Evolutionary conservation across 768 basidiomycete species (phyloP).

Genomic region (Coprinopsis sp.): DNA sequence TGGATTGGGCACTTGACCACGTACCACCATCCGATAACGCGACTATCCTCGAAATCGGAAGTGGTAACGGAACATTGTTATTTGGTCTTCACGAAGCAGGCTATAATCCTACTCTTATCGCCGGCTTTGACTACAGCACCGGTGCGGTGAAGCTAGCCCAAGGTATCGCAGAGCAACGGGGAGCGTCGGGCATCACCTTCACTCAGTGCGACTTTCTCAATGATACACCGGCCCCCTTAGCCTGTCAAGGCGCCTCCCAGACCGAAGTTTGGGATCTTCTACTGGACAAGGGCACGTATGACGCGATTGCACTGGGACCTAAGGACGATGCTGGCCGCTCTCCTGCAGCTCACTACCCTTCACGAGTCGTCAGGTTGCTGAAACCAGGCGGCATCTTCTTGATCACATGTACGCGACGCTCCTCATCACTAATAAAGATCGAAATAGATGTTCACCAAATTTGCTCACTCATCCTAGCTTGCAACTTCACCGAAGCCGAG

Average conservation of each 20-base stretch:
- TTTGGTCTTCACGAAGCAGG: constrained; percentile 67
- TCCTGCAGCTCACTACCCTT: constrained; percentile 58
- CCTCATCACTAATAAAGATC: neutral
- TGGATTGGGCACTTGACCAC: constrained; percentile 60
- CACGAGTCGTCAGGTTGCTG: constrained; percentile 49
- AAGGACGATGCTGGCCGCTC: constrained; percentile 50
- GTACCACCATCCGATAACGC: constrained; percentile 44
- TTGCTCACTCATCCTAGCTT: constrained; percentile 40
- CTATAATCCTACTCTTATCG: constrained; percentile 47
- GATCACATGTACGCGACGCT: constrained; percentile 74
- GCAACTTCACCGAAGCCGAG: constrained; percentile 83
- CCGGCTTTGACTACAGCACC: constrained; percentile 74
- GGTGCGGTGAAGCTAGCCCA: constrained; percentile 63
- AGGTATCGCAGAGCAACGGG: constrained; percentile 46
- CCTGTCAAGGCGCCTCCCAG: constrained; percentile 16
- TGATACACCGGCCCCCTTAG: constrained; percentile 39
- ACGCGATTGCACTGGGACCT: constrained; percentile 72
- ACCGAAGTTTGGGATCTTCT: constrained; percentile 62
- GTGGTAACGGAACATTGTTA: constrained; percentile 74
- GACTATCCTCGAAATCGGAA: constrained; percentile 71
- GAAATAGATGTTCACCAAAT: neutral
- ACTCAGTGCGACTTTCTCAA: constrained; percentile 60
- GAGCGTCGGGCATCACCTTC: constrained; percentile 47
- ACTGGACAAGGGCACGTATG: constrained; percentile 86
- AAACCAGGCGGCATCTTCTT: constrained; percentile 67